Evolutionary conservation across 2,329 filamentous ascomycete species (phyloP), one percentile per base, ranked within the genome.

Genomic region (Apiospora sp.): DNA sequence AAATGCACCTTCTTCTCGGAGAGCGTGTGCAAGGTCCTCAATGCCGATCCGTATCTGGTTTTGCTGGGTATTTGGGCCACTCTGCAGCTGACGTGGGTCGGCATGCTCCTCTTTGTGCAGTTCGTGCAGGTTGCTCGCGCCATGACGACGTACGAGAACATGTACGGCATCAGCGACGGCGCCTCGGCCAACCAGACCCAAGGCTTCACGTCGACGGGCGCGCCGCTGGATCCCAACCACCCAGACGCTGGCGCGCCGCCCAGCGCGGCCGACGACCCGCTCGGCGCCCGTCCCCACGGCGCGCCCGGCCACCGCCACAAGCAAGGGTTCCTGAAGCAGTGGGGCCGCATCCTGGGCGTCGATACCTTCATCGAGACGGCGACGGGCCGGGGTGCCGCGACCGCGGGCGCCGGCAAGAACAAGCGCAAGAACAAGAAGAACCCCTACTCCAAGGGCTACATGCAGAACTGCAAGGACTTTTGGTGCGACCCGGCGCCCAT

Each of bases 61-160:
- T 86, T 97, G 14, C 87, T 98, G 27, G 89, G 90, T 16, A 84
- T 94, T 41, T 99, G 96, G 96, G 89, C 89, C 8, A 88, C 89
- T 2, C 86, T 98, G 61, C 97, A 99, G 82, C 88, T 98, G 44
- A 92, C 94, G 27, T 99, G 96, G 96, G 94, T 98, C 3, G 92
- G 93, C n/a, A 98, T 99, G 95, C 91, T 99, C 46, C 88, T 98
- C 73, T 93, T 95, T 75, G 97, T 98, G 6, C 97, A 99, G 81
- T 91, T 98, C 70, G 88, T 98, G 69, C 96, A 99, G 81, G 92
- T 99, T 70, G 93, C 95, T 0, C 92, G 95, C 74, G 97, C 95
- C 72, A 92, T 97, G 86, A 99, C 96, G 0, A 99, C 96, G 0
- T 98, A 94, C 83, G 96, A 99, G 83, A 97, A 95, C 82, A 98